A percentile compares a stretch with the other conserved stretches of the same genome.
Conservation (phyloP, 2,329 filamentous ascomycete species). For the Hypomyces perniciosus region DNA sequence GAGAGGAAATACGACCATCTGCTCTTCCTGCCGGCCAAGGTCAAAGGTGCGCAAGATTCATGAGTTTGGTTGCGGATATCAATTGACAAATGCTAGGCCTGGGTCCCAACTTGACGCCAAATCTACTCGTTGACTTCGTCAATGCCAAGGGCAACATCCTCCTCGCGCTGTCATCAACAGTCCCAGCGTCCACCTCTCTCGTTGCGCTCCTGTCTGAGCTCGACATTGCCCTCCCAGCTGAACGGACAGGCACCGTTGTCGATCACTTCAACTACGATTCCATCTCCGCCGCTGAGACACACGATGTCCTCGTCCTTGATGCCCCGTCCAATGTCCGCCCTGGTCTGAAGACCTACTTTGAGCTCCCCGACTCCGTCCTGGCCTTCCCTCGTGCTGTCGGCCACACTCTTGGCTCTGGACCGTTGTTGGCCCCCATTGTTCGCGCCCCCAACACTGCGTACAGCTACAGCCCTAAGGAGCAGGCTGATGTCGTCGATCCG, state of each 20-base stretch:
- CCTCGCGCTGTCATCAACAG: slow-evolving; percentile 69
- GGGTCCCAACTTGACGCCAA: slow-evolving; percentile 80
- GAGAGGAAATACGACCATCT: slow-evolving; percentile 89
- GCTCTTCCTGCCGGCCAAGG: slow-evolving; percentile 78
- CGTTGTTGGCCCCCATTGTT: slow-evolving; percentile 74
- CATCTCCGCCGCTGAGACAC: slow-evolving; percentile 67
- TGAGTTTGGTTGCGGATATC: background rate
- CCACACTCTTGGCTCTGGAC: slow-evolving; percentile 72
- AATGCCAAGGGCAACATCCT: slow-evolving; percentile 90
- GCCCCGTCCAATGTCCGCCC: slow-evolving; percentile 58
- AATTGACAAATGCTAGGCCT: slow-evolving; percentile 51
- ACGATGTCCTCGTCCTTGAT: slow-evolving; percentile 80
- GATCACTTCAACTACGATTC: slow-evolving; percentile 95
- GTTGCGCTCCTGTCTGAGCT: slow-evolving; percentile 78
- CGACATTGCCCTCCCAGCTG: slow-evolving; percentile 79
- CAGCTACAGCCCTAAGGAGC: slow-evolving; percentile 89
- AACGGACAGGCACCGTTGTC: slow-evolving; percentile 78
- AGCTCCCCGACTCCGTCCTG: slow-evolving; percentile 48
- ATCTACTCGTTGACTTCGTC: slow-evolving; percentile 82
- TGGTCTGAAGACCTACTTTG: slow-evolving; percentile 73
- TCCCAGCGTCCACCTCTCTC: slow-evolving; percentile 64
- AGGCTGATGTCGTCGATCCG: slow-evolving; percentile 52
- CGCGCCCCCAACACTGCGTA: slow-evolving; percentile 82
- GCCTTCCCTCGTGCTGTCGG: slow-evolving; percentile 79
- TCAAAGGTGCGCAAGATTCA: slow-evolving; percentile 59